Conservation (phyloP, 345 rosid genomes). For the Aurinia saxatilis region DNA sequence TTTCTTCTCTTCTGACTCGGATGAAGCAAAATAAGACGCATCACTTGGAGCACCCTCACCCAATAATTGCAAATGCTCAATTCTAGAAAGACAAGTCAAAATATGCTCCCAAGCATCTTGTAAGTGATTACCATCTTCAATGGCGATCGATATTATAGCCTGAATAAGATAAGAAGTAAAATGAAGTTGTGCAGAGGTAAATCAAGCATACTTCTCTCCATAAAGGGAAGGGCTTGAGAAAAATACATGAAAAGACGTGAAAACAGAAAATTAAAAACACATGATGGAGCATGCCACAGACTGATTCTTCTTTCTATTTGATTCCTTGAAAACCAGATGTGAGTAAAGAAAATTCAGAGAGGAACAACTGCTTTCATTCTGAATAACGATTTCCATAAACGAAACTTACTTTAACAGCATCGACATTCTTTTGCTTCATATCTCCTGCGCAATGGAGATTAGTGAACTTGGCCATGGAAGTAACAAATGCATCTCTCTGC, state of each 20-base stretch:
- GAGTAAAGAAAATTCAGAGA: constrained; percentile 2
- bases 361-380: constrained; percentile 9
- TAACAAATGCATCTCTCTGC: constrained; percentile 98
- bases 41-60: constrained; percentile 96
- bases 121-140: constrained; percentile 92
- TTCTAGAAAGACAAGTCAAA: constrained; percentile 88
- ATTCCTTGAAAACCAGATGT: neutral
- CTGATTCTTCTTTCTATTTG: neutral
- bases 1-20: constrained; percentile 76
- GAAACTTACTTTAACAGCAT: constrained; percentile 78
- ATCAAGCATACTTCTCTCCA: neutral
- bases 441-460: constrained; percentile 91
- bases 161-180: constrained; percentile 29
- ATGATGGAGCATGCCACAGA: constrained; percentile 2
- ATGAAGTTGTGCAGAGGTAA: constrained; percentile 5
- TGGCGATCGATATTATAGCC: constrained; percentile 88
- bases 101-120: too few species aligned
- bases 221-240: neutral
- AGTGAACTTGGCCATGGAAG: too few species aligned
- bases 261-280: neutral
- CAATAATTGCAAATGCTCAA: constrained; percentile 88
- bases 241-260: neutral
- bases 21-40: constrained; percentile 66
- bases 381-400: neutral
- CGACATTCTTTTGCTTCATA: constrained; percentile 97